Evolutionary conservation across 2,329 filamentous ascomycete species (phyloP), one percentile per base, ranked within the genome.

Genomic region (Elsinoe arachidis): DNA sequence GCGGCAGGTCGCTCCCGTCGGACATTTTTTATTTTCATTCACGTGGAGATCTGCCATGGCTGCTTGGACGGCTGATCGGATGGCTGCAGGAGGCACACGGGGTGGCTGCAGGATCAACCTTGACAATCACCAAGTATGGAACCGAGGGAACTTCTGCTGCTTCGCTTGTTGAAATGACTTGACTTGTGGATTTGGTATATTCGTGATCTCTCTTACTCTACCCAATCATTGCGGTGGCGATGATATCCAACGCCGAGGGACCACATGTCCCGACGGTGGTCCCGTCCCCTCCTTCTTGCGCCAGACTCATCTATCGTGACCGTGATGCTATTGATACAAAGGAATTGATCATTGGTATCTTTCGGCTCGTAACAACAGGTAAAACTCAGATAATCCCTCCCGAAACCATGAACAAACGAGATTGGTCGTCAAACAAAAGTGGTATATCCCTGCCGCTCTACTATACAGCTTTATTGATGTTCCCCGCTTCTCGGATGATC

Each of bases 401-500:
- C 49, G 26, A 53, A 53, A 17, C 26, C 26, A 19, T n/a, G 21
- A 52, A 53, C 17, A 35, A 23, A 53, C 11, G 34, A 53, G 49
- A 33, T 39, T 53, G 3, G 33, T 35, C 33, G 26, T 15, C 23
- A 34, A 34, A 34, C 12, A 30, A 30, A 10, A 10, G 26, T 51
- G 12, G 46, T 14, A 30, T 12, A 47, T 30, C 26, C 46, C 26
- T 51, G 46, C 30, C 41, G n/a, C 44, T 30, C 34, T 53, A 53
- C 49, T 38, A 53, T 38, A 53, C 49, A 53, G 49, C 46, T 58
- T 58, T 58, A 44, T 58, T 58, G 23, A 58, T 58, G 33, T 58
- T 58, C 46, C 47, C 39, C 23, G 56, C 56, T 44, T 58, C 56
- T 10, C 56, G 56, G 12, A 58, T 58, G 19, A 58, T 58, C 47